Conservation (phyloP, 345 rosid genomes). For the Eucalyptus regnans region DNA sequence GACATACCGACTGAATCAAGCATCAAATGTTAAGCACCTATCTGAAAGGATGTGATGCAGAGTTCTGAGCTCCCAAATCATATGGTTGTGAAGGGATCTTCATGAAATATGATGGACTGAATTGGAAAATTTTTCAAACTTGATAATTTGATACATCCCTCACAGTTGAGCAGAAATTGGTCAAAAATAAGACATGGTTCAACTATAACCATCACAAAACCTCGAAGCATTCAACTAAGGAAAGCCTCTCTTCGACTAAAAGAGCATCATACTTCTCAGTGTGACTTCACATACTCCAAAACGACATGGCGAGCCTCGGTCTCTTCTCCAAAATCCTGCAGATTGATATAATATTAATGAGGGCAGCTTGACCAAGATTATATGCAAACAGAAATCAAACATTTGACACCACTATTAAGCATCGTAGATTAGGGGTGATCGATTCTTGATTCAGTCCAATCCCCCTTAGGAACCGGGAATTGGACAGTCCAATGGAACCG, state of each 20-base stretch:
- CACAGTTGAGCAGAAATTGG: neutral
- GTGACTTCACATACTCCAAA: slow-evolving; percentile 35
- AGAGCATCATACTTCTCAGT: slow-evolving; percentile 1
- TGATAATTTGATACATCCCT: neutral
- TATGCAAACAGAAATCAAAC: neutral
- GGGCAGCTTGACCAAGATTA: neutral
- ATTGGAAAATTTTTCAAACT: neutral
- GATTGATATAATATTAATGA: neutral
- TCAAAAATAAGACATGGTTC: neutral
- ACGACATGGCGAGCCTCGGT: slow-evolving; percentile 38
- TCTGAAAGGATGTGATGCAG: neutral
- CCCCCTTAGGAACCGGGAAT: too few species aligned
- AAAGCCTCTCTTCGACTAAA: neutral
- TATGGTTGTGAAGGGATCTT: neutral
- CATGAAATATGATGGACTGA: neutral
- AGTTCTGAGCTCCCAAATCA: neutral
- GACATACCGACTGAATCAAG: neutral
- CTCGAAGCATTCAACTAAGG: neutral
- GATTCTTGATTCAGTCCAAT: too few species aligned
- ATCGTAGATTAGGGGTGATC: neutral
- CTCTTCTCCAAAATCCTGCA: slow-evolving; percentile 61
- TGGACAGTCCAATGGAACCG: too few species aligned
- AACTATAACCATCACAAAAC: neutral
- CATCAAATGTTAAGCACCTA: neutral
- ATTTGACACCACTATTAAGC: neutral